phyloP scores from a whole-genome alignment of 768 basidiomycete species.

The Antrodiella citrinella region DNA sequence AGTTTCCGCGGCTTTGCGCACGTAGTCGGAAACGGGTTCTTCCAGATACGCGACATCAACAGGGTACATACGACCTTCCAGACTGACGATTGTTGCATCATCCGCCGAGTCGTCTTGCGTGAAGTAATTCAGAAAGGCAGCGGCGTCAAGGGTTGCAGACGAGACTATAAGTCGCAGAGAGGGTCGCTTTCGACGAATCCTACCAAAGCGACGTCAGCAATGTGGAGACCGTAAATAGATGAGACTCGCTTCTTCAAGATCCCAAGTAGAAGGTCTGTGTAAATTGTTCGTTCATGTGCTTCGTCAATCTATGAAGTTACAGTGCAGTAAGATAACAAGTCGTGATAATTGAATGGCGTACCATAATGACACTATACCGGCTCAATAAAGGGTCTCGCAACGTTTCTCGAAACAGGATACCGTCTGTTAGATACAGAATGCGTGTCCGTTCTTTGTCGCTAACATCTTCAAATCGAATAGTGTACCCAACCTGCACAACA shows the following conservation, averaged over 20 bases:
- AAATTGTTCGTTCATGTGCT: slow-evolving; percentile 93
- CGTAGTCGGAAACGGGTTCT: slow-evolving; percentile 74
- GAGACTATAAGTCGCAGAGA: slow-evolving; percentile 88
- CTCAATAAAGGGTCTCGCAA: slow-evolving; percentile 88
- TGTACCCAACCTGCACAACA: slow-evolving; percentile 78
- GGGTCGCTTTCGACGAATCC: slow-evolving; percentile 87
- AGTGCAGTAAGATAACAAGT: slow-evolving; percentile 16
- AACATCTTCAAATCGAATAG: slow-evolving; percentile 94
- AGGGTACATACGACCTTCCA: slow-evolving; percentile 93
- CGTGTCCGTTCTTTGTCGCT: slow-evolving; percentile 78
- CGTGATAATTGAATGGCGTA: slow-evolving; percentile 24
- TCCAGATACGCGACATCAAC: slow-evolving; percentile 87
- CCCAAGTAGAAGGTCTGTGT: slow-evolving; percentile 89
- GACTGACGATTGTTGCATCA: slow-evolving; percentile 77
- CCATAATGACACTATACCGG: slow-evolving; percentile 95
- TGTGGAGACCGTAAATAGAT: background rate
- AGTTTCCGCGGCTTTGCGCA: slow-evolving; percentile 72
- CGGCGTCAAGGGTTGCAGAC: slow-evolving; percentile 93
- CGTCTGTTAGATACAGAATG: slow-evolving; percentile 96
- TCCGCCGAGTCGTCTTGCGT: slow-evolving; percentile 49
- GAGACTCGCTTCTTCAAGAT: slow-evolving; percentile 78
- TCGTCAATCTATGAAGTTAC: slow-evolving; percentile 71
- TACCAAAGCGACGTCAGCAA: slow-evolving; percentile 23
- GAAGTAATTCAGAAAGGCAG: slow-evolving; percentile 86
- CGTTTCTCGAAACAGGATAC: slow-evolving; percentile 94